These are phyloP conservation scores for Rhodofomes roseus DNA, from an alignment of 1,284 basidiomycete genomes.

Conservation along the genomic window DNA sequence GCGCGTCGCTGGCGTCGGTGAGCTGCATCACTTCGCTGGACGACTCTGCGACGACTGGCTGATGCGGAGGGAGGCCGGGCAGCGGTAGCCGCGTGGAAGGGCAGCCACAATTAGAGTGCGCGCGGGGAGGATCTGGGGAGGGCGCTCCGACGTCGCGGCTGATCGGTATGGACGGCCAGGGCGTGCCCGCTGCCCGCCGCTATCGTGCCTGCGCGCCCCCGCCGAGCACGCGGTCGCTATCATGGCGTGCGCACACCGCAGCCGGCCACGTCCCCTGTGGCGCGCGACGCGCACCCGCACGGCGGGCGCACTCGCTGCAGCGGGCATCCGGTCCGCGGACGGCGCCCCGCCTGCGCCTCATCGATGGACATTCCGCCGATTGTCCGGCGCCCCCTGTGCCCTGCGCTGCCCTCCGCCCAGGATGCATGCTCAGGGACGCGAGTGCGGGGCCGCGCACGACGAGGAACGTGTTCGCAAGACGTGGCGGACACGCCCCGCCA, in stretches of 20 bases:
- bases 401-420: constrained; percentile 7
- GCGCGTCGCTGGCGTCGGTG: not conserved
- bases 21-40: not conserved
- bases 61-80: not conserved
- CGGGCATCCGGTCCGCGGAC: not conserved
- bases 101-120: not conserved
- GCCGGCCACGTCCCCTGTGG: not conserved
- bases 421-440: constrained; percentile 3
- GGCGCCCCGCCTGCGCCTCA: constrained; percentile 1
- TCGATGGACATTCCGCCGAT: constrained; percentile 1
- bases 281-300: not conserved
- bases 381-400: not conserved
- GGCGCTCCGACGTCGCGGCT: not conserved
- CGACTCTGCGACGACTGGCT: not conserved
- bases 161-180: not conserved
- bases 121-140: not conserved
- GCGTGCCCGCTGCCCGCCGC: not conserved
- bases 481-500: not conserved
- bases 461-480: not conserved
- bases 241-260: not conserved
- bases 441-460: not conserved
- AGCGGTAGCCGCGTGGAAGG: not conserved
- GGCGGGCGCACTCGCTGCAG: not conserved
- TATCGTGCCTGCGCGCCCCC: not conserved
- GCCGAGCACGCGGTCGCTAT: not conserved